A percentile compares a stretch with the other conserved stretches of the same genome.
Evolutionary conservation across 2,329 filamentous ascomycete species (phyloP).

Genomic region (Neopestalotiopsis sp.): DNA sequence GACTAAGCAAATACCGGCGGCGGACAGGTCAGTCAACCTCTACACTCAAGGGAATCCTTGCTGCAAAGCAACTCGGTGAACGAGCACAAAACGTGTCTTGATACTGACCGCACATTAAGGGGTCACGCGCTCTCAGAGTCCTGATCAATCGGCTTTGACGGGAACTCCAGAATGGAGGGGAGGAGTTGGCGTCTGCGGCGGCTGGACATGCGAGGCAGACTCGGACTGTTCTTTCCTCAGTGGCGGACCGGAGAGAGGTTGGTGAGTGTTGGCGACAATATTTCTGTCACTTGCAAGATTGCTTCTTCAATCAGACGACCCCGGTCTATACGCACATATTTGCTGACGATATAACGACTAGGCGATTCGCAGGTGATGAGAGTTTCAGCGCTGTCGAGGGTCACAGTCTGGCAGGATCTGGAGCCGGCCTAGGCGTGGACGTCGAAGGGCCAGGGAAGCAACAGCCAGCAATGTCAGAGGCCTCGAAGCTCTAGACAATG

Average conservation of each 20-base stretch:
- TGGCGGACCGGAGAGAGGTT: slow-evolving; percentile 84
- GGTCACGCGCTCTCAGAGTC: slow-evolving; percentile 31
- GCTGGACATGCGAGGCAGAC: slow-evolving; percentile 81
- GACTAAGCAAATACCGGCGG: slow-evolving; percentile 69
- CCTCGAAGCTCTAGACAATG: slow-evolving; percentile 16
- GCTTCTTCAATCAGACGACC: not conserved
- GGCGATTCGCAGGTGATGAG: slow-evolving; percentile 47
- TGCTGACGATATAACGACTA: slow-evolving; percentile 24
- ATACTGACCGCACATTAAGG: slow-evolving; percentile 25
- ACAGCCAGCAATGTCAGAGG: not conserved
- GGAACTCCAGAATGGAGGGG: slow-evolving; percentile 52
- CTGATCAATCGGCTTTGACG: slow-evolving; percentile 30
- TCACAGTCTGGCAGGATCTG: slow-evolving; percentile 27
- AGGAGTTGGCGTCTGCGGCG: slow-evolving; percentile 69
- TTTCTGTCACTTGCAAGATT: not conserved
- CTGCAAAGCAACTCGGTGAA: not conserved
- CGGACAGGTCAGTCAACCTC: slow-evolving; percentile 16
- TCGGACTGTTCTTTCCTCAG: slow-evolving; percentile 85
- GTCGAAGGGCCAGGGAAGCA: slow-evolving; percentile 25
- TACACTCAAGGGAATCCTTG: slow-evolving; percentile 6
- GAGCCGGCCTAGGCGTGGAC: slow-evolving; percentile 38
- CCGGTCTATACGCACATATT: not conserved
- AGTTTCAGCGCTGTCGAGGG: slow-evolving; percentile 37
- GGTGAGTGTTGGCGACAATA: slow-evolving; percentile 57
- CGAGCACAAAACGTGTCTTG: slow-evolving; percentile 24